Conservation (phyloP, 257 asterid genomes). For the Solanum lignicaule region DNA sequence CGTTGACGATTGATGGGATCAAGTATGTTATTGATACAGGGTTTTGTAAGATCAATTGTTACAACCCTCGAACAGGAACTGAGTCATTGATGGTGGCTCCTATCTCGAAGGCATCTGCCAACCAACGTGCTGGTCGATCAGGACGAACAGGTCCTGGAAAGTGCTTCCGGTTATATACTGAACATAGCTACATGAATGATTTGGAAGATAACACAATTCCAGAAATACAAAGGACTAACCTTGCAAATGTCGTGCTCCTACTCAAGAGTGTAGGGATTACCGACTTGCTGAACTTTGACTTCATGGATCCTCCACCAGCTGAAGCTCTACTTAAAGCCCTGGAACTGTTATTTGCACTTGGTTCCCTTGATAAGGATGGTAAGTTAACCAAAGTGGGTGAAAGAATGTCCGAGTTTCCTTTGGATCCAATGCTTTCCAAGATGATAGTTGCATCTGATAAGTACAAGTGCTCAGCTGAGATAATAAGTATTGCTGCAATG, state of each 20-base stretch:
- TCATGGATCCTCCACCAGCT: slow-evolving; percentile 81
- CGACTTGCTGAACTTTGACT: slow-evolving; percentile 60
- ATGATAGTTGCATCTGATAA: slow-evolving; percentile 64
- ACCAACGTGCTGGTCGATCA: slow-evolving; percentile 77
- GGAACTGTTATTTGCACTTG: slow-evolving; percentile 55
- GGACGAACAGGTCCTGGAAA: slow-evolving; percentile 77
- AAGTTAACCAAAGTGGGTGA: slow-evolving; percentile 62
- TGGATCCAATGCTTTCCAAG: slow-evolving; percentile 72
- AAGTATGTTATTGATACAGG: slow-evolving; percentile 79
- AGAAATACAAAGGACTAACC: slow-evolving; percentile 68
- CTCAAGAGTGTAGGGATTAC: slow-evolving; percentile 68
- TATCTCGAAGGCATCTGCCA: slow-evolving; percentile 67
- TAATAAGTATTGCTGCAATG: slow-evolving; percentile 53
- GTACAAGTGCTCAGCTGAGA: slow-evolving; percentile 57
- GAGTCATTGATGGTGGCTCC: slow-evolving; percentile 57
- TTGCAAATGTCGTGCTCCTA: slow-evolving; percentile 56
- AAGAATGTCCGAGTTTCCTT: slow-evolving; percentile 73
- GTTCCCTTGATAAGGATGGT: slow-evolving; percentile 65
- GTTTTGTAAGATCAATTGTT: slow-evolving; percentile 59
- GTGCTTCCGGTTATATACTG: slow-evolving; percentile 61
- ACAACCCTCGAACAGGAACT: slow-evolving; percentile 71
- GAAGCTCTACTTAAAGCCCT: slow-evolving; percentile 67
- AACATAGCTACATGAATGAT: slow-evolving; percentile 45
- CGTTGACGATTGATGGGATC: slow-evolving; percentile 71
- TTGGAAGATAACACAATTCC: slow-evolving; percentile 63